These are phyloP conservation scores for Trametes pubescens DNA, from an alignment of 1,284 basidiomycete species.

Conservation along the genomic window DNA sequence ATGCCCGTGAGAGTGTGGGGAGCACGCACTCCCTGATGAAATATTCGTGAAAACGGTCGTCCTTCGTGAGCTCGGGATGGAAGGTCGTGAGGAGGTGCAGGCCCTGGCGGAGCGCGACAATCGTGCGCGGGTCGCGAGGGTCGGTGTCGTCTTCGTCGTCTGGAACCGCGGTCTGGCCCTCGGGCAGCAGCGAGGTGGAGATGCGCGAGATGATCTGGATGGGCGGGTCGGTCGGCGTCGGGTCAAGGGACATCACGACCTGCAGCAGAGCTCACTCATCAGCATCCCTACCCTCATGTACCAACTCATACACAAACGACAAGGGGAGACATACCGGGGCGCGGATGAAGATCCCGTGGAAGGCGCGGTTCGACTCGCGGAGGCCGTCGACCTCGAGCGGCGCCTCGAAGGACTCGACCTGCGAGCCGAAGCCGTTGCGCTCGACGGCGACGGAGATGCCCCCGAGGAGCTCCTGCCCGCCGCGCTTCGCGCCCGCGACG, in stretches of 20 bases:
- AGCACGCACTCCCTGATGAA: constrained; percentile 77
- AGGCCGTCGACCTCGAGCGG: constrained; percentile 75
- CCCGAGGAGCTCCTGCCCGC: constrained; percentile 87
- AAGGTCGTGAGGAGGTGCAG: constrained; percentile 89
- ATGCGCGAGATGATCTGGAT: constrained; percentile 80
- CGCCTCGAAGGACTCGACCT: constrained; percentile 92
- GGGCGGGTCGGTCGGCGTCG: constrained; percentile 54
- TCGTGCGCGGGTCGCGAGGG: constrained; percentile 62
- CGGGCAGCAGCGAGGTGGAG: constrained; percentile 66
- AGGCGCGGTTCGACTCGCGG: constrained; percentile 66
- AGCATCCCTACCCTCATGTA: neutral
- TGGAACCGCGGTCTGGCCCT: constrained; percentile 46
- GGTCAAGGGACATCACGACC: constrained; percentile 66
- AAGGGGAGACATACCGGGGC: constrained; percentile 78
- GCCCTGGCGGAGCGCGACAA: constrained; percentile 91
- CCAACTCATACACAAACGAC: too few species aligned
- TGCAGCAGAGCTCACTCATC: constrained; percentile 41
- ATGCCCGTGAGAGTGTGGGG: constrained; percentile 39
- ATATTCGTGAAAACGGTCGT: constrained; percentile 90
- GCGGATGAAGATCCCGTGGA: constrained; percentile 94
- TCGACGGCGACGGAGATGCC: constrained; percentile 85
- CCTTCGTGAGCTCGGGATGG: constrained; percentile 93
- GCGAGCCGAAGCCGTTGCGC: constrained; percentile 91
- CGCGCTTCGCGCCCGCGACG: constrained; percentile 84
- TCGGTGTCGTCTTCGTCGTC: constrained; percentile 49